A percentile compares a stretch with the other conserved stretches of the same genome.
Evolutionary conservation across 306 rosid species (phyloP).

Genomic region (Arachis stenosperma): DNA sequence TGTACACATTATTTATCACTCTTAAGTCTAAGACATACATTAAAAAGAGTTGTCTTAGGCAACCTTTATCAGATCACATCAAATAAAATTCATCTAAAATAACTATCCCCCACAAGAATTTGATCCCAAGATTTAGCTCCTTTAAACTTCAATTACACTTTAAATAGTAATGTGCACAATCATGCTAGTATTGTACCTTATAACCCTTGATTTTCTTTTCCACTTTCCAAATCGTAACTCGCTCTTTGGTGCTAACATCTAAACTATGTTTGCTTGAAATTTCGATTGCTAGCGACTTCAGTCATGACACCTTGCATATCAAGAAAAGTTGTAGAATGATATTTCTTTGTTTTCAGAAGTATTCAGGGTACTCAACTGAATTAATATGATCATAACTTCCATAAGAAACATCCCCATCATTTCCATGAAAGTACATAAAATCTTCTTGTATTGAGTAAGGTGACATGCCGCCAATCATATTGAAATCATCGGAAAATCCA

Average conservation of each 20-base stretch:
- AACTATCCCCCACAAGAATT: constrained; percentile 36
- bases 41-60: constrained; percentile 79
- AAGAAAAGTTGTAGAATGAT: constrained; percentile 36
- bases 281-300: constrained; percentile 42
- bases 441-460: constrained; percentile 54
- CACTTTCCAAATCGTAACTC: background rate
- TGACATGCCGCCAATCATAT: constrained; percentile 48
- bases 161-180: background rate
- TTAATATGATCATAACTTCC: constrained; percentile 56
- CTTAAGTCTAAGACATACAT: constrained; percentile 61
- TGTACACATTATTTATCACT: constrained; percentile 40
- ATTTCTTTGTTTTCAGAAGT: constrained; percentile 48
- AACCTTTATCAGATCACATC: constrained; percentile 39
- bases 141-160: background rate
- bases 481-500: constrained; percentile 17
- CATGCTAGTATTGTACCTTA: background rate
- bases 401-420: constrained; percentile 49
- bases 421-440: constrained; percentile 57
- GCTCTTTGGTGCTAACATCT: constrained; percentile 8
- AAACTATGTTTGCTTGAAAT: constrained; percentile 46
- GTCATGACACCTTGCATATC: constrained; percentile 39
- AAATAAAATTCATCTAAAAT: constrained; percentile 23
- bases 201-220: background rate
- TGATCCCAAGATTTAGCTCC: constrained; percentile 12
- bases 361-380: constrained; percentile 49